Evolutionary conservation across 2,329 filamentous ascomycete species (phyloP).

Genomic region (Tolypocladium nubicola): DNA sequence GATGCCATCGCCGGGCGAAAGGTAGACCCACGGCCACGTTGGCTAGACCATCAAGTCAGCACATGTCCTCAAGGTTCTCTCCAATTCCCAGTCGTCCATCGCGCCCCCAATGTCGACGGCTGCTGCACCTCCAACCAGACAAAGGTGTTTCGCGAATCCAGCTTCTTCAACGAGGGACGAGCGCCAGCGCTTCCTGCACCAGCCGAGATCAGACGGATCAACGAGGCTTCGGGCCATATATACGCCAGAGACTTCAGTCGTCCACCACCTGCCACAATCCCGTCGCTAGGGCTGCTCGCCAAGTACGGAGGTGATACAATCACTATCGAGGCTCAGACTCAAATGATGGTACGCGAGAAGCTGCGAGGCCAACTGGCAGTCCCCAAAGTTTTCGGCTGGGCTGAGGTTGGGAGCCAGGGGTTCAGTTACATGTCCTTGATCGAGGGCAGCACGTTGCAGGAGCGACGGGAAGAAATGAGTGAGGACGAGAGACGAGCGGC

Average conservation of each 20-base stretch:
- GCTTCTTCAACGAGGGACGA: constrained; percentile 12
- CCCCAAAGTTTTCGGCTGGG: constrained; percentile 24
- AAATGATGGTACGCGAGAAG: constrained; percentile 14
- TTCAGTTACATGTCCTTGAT: constrained; percentile 16
- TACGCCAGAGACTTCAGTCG: constrained; percentile 11
- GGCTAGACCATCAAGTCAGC: too few species aligned
- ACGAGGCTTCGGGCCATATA: constrained; percentile 8
- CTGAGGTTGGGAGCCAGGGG: constrained; percentile 8
- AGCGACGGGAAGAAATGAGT: constrained; percentile 7
- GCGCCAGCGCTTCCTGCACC: constrained; percentile 16
- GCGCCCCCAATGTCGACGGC: not conserved
- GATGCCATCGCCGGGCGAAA: too few species aligned
- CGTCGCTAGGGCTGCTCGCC: constrained; percentile 19
- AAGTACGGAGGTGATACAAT: constrained; percentile 22
- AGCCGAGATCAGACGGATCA: constrained; percentile 16
- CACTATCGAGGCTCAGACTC: constrained; percentile 16
- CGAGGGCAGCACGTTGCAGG: constrained; percentile 11
- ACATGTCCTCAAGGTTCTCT: too few species aligned
- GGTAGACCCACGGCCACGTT: too few species aligned
- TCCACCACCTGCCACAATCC: constrained; percentile 19
- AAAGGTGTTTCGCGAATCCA: not conserved
- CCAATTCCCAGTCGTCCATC: too few species aligned
- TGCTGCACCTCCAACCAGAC: not conserved
- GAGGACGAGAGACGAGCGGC: constrained; percentile 7
- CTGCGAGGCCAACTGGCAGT: constrained; percentile 12